Base-by-base conservation (phyloP, 2,329 filamentous ascomycete species). In the Chaetomiaceae sp. region DNA sequence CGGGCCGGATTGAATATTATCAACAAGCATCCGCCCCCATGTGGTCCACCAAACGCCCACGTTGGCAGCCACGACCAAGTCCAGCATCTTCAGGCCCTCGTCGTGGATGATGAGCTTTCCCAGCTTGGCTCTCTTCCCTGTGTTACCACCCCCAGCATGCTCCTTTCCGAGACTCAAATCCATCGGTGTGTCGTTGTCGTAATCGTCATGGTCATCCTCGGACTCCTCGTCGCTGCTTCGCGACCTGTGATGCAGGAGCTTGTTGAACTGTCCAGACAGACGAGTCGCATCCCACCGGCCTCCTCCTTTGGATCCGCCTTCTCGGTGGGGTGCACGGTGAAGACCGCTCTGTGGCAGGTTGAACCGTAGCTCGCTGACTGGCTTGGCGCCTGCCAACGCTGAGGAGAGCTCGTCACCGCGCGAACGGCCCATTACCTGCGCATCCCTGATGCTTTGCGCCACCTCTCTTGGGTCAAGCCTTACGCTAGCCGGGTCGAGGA, bases 21-120 rank as follows among this genome's bases (percentile, higher is more conserved):
- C 6, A n/a, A 9, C 13, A 32, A 40, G 72, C 65, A 71, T 76
- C 63, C 73, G 77, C 62, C 89, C 86, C 80, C 90, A 96, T 4
- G 88, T 84, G 62, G 85, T 84, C 91, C 92, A 97, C 89, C 91
- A 99, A 14, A 97, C 74, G 1, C 88, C 90, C 71, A 99, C 81
- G 66, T 96, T 96, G 10, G 90, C 87, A 4, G 92, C 89, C 18
- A 99, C 89, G 0, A 95, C 76, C 54, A 99, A 69, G 74, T 99
- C 94, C 63, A 97, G 71, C 92, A 99, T 97, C 74, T 95, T 95
- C 59, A 95, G 72, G 0, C 94, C 94, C 64, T 95, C 91, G 51
- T 92, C 84, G 62, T 90, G 82, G 33, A 99, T 79, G 47, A 97
- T 90, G 47, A 99, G 73, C 71, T 97, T 99, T 0, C 92, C 94